Percentiles rank a stretch among this genome's conserved stretches.
These are phyloP conservation scores for Leccinum incarnatum DNA, from an alignment of 768 basidiomycete genomes.

Conservation along the genomic window DNA sequence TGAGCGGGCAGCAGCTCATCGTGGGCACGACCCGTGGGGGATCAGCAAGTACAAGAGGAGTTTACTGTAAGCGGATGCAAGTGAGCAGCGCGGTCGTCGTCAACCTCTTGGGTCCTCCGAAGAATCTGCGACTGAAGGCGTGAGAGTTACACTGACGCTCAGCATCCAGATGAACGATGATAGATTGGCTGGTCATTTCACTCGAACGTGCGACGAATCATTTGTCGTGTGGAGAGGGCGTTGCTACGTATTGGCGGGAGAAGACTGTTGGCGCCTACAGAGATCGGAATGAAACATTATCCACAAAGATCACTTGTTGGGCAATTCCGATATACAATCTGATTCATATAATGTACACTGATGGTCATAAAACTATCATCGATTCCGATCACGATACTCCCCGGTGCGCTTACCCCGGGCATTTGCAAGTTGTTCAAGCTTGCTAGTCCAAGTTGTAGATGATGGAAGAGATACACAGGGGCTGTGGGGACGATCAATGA, in stretches of 20 bases:
- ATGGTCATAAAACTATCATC: not conserved
- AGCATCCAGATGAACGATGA: not conserved
- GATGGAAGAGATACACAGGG: conserved; percentile 24
- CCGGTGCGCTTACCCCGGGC: not conserved
- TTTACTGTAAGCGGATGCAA: conserved; percentile 44
- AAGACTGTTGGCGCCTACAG: not conserved
- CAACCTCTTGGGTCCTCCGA: conserved; percentile 37
- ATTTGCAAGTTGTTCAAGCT: not conserved
- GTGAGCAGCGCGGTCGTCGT: conserved; percentile 56
- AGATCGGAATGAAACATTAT: no score
- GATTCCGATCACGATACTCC: not conserved
- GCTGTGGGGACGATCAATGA: conserved; percentile 18
- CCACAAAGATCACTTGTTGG: not conserved
- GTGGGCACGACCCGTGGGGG: conserved; percentile 36
- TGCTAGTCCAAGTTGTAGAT: conserved; percentile 14
- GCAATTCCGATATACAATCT: not conserved
- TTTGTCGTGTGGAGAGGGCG: not conserved
- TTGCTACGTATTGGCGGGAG: not conserved
- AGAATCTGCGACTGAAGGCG: conserved; percentile 15
- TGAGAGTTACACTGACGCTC: not conserved
- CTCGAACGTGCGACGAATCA: not conserved
- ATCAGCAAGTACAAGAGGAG: conserved; percentile 49
- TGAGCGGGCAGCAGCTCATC: conserved; percentile 47
- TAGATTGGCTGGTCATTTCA: not conserved
- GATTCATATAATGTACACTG: not conserved